Evolutionary conservation across 2,329 filamentous ascomycete genomes (phyloP), one percentile per base, ranked within the genome.

Genomic region (Pseudocercospora crystallina): DNA sequence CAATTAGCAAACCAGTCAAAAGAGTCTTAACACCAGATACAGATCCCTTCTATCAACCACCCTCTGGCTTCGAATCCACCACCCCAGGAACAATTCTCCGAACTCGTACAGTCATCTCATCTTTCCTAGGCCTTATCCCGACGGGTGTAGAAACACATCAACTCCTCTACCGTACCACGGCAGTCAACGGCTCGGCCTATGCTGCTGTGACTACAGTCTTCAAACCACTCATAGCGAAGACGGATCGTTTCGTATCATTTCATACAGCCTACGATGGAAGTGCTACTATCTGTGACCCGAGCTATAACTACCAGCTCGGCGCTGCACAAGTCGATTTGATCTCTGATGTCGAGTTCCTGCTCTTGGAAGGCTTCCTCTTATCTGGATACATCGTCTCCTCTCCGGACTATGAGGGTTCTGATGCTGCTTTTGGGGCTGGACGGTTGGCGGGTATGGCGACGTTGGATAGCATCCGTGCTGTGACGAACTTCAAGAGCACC

Each of bases 381-480:
- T 47, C 47, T 1, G 62, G 62, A 17, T 63, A 62, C 46, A 65
- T 65, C 26, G 63, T 66, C 17, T 60, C 62, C 2, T 54, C 61
- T 2, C 73, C 77, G 0, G 78, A 80, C 56, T 74, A 72, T 50
- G 69, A 76, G 53, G 62, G 61, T 5, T 54, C 61, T 8, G 61
- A 66, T 37, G 61, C 63, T 8, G 63, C 62, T 2, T 66, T 65
- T 32, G 52, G 46, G 32, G 55, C 61, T 5, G 73, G 73, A 7
- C 64, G 68, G 5, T 64, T 73, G 34, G 64, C 68, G 0, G 76
- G 75, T 1, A 69, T 74, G 39, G 71, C 68, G 0, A 71, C 69
- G 2, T 57, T 77, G 5, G 72, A 79, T 59, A 62, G 63, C 7
- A 65, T 76, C 14, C 71, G 75, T 5, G 74, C 74, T 7, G 68